These are phyloP conservation scores for Oxyria digyna DNA, from an alignment of 148 eudicot species.

Conservation along the genomic window DNA sequence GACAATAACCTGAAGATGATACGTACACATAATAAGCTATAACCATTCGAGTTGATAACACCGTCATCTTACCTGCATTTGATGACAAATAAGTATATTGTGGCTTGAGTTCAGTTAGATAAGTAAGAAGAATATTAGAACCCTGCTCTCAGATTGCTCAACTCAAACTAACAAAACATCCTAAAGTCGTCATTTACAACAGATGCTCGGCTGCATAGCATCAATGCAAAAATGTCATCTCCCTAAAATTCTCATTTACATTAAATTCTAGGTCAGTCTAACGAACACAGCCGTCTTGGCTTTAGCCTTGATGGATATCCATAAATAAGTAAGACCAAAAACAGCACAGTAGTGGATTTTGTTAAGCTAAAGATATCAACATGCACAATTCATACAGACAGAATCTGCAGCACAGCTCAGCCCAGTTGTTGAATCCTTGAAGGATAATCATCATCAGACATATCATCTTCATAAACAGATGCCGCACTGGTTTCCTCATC, in stretches of 20 bases:
- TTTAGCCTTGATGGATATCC: neutral
- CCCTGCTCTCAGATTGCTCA: neutral
- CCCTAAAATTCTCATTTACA: neutral
- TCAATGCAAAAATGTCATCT: neutral
- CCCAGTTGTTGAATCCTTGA: neutral
- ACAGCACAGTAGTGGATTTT: neutral
- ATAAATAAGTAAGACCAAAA: neutral
- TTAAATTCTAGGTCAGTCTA: neutral
- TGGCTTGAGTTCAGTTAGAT: neutral
- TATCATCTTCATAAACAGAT: conserved; percentile 15
- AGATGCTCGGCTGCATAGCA: too few species aligned
- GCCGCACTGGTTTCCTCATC: conserved; percentile 18
- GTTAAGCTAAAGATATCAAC: neutral
- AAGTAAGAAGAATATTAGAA: too few species aligned
- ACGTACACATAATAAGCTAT: too few species aligned
- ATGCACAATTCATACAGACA: too few species aligned
- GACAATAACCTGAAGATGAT: too few species aligned
- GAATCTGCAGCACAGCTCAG: too few species aligned
- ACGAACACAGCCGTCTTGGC: neutral
- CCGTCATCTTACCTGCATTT: neutral
- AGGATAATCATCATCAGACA: conserved; percentile 16
- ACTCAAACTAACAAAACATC: neutral
- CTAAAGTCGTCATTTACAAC: neutral
- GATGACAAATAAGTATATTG: neutral
- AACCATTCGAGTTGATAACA: too few species aligned